Evolutionary conservation across 1,284 basidiomycete species (phyloP).

Genomic region (Mycosarcoma maydis): DNA sequence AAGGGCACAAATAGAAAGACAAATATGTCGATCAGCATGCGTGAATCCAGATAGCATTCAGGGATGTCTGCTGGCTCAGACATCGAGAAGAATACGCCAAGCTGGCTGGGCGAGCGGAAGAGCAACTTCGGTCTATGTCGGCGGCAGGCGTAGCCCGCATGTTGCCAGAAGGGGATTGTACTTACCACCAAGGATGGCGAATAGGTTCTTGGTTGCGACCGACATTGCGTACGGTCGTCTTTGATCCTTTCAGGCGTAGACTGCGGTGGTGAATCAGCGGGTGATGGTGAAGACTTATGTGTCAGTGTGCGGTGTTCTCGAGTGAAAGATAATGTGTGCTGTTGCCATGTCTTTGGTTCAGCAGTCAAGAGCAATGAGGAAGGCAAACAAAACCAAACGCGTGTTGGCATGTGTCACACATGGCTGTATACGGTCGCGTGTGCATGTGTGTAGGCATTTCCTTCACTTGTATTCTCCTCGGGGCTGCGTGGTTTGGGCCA

Average conservation of each 20-base stretch:
- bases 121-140: not conserved
- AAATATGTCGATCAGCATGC: conserved; percentile 12
- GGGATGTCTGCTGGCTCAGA: too few species aligned
- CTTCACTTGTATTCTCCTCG: too few species aligned
- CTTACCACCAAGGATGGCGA: conserved; percentile 65
- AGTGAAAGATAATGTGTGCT: not conserved
- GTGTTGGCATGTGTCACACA: too few species aligned
- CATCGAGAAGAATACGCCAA: too few species aligned
- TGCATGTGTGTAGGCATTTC: too few species aligned
- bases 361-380: too few species aligned
- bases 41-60: not conserved
- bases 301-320: conserved; percentile 16
- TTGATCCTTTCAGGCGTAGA: conserved; percentile 43
- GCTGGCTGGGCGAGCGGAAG: too few species aligned
- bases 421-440: too few species aligned
- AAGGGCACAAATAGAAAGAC: too few species aligned
- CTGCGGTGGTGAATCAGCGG: conserved; percentile 11
- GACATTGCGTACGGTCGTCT: conserved; percentile 64
- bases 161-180: not conserved
- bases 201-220: conserved; percentile 67
- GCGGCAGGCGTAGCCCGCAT: not conserved
- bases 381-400: too few species aligned
- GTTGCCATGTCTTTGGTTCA: too few species aligned
- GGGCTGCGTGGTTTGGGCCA: too few species aligned
- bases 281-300: not conserved